phyloP scores from a whole-genome alignment of 768 basidiomycete species.

The Lentinula boryana region DNA sequence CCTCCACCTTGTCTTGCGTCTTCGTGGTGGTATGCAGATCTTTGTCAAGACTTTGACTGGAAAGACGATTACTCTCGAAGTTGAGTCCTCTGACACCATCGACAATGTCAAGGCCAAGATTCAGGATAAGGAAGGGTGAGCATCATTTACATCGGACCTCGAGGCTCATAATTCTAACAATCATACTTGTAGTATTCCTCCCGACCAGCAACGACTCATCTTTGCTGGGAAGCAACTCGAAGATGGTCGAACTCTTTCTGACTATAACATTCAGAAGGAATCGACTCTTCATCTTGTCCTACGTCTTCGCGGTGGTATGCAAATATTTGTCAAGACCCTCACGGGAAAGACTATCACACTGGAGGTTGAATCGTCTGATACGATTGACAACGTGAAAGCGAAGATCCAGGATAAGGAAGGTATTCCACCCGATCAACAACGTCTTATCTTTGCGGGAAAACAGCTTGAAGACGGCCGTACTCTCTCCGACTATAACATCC shows the following conservation, averaged over 20 bases:
- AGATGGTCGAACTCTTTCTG: conserved; percentile 76
- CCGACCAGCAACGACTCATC: conserved; percentile 25
- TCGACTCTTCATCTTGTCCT: conserved; percentile 53
- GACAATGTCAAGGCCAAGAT: conserved; percentile 74
- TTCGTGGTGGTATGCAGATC: conserved; percentile 36
- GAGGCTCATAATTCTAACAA: too few relatives aligned
- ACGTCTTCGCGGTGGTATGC: conserved; percentile 34
- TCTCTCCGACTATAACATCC: conserved; percentile 65
- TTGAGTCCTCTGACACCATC: conserved; percentile 69
- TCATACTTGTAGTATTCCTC: conserved; percentile 28
- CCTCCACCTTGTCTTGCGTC: conserved; percentile 60
- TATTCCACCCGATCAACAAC: conserved; percentile 25
- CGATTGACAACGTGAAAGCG: conserved; percentile 69
- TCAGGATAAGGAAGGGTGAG: conserved; percentile 61
- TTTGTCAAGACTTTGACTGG: conserved; percentile 61
- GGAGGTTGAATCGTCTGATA: conserved; percentile 71
- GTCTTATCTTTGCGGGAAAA: conserved; percentile 73
- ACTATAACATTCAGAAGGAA: conserved; percentile 69
- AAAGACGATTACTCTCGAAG: conserved; percentile 71
- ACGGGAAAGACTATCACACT: conserved; percentile 71
- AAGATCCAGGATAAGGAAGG: conserved; percentile 77
- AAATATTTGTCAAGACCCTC: conserved; percentile 51
- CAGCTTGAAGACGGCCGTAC: conserved; percentile 86
- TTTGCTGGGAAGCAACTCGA: conserved; percentile 88
- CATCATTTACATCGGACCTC: background rate